Conservation (phyloP, 805 yeast species). For the Teunomyces kruisii region DNA sequence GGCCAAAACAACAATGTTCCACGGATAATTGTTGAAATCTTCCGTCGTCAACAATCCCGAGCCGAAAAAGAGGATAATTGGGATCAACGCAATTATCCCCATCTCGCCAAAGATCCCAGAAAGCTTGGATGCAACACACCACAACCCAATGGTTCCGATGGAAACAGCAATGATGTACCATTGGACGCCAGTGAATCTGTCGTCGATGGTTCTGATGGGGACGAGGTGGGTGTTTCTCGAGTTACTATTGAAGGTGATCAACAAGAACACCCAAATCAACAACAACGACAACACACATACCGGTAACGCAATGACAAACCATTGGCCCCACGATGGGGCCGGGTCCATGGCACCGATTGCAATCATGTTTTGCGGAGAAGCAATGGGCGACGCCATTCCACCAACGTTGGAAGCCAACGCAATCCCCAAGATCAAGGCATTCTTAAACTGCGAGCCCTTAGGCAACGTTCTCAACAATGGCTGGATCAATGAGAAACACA, state of each 20-base stretch:
- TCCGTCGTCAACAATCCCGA: slow-evolving; percentile 83
- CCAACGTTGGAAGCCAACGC: slow-evolving; percentile 54
- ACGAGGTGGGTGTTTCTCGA: slow-evolving; percentile 49
- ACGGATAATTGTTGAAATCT: slow-evolving; percentile 91
- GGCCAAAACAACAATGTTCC: slow-evolving; percentile 94
- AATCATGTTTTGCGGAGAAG: slow-evolving; percentile 55
- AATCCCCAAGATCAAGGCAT: slow-evolving; percentile 45
- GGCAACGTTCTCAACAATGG: slow-evolving; percentile 48
- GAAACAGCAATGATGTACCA: slow-evolving; percentile 73
- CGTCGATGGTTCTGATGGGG: slow-evolving; percentile 58
- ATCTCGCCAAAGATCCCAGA: slow-evolving; percentile 83
- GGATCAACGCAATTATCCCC: slow-evolving; percentile 93
- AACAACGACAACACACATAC: slow-evolving; percentile 41
- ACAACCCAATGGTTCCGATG: slow-evolving; percentile 68
- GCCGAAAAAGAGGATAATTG: slow-evolving; percentile 89
- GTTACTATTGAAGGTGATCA: slow-evolving; percentile 55
- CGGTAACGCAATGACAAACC: slow-evolving; percentile 55
- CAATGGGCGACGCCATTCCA: slow-evolving; percentile 57
- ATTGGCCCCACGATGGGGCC: slow-evolving; percentile 55
- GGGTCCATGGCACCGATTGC: slow-evolving; percentile 55
- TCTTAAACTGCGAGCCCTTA: slow-evolving; percentile 38
- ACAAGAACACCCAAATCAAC: slow-evolving; percentile 49
- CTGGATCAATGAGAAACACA: slow-evolving; percentile 50
- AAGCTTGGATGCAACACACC: slow-evolving; percentile 85
- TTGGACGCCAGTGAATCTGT: slow-evolving; percentile 69